Evolutionary conservation across 768 basidiomycete genomes (phyloP).

Genomic region (Mycena kentingensis): DNA sequence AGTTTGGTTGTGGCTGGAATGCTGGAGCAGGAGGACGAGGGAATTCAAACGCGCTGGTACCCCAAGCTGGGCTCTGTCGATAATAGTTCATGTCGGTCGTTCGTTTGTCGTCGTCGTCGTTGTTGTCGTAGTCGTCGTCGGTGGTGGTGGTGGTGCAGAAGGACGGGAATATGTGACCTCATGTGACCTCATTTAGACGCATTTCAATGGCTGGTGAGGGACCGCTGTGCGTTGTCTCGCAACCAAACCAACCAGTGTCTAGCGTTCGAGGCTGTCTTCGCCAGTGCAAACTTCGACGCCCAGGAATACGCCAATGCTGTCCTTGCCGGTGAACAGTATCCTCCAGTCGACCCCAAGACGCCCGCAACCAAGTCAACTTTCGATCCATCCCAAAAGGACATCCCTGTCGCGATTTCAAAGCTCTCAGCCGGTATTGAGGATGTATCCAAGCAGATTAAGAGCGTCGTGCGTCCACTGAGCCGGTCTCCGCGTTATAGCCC

Average conservation of each 20-base stretch:
- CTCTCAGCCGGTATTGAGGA: slow-evolving; percentile 89
- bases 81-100: neutral
- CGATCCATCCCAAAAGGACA: slow-evolving; percentile 74
- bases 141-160: slow-evolving; percentile 41
- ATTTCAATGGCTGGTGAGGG: slow-evolving; percentile 16
- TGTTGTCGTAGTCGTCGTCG: no score
- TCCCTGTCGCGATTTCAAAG: slow-evolving; percentile 86
- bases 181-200: slow-evolving; percentile 9
- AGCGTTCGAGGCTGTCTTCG: slow-evolving; percentile 83
- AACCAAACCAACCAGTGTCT: slow-evolving; percentile 7
- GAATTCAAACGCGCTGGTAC: slow-evolving; percentile 33
- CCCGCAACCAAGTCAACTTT: slow-evolving; percentile 36
- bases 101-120: no score
- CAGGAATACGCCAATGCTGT: slow-evolving; percentile 91
- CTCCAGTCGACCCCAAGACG: slow-evolving; percentile 38
- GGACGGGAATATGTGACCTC: slow-evolving; percentile 8
- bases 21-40: slow-evolving; percentile 42
- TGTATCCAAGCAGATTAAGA: slow-evolving; percentile 86
- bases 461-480: slow-evolving; percentile 55
- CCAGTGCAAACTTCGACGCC: slow-evolving; percentile 74
- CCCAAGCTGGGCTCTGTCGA: neutral
- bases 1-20: slow-evolving; percentile 54
- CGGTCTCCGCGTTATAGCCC: neutral
- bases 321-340: slow-evolving; percentile 80
- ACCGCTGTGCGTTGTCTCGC: slow-evolving; percentile 2